Percentiles rank a stretch among this genome's conserved stretches.
Evolutionary conservation across 805 yeast genomes (phyloP).

Genomic region (Kodamaea lidongshanica): DNA sequence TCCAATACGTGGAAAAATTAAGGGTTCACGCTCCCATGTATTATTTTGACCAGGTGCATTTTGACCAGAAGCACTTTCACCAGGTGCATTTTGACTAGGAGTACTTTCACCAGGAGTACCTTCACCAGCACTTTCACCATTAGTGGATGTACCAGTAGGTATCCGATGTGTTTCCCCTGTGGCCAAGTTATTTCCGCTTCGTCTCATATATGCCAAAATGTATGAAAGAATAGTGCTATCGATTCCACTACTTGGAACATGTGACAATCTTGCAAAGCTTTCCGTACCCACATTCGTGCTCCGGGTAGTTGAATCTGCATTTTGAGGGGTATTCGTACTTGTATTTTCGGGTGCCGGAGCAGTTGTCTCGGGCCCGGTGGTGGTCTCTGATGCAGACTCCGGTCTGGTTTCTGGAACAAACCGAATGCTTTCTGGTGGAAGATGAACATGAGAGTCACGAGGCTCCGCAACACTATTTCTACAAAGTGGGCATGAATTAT

Average conservation of each 20-base stretch:
- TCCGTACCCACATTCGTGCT: slow-evolving; percentile 2
- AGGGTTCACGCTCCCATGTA: too few relatives aligned
- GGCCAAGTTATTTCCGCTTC: slow-evolving; percentile 7
- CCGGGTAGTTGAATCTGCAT: slow-evolving; percentile 5
- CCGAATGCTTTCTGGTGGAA: slow-evolving; percentile 6
- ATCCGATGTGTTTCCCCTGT: slow-evolving; percentile 3
- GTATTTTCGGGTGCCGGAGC: background rate
- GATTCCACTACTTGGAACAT: slow-evolving; percentile 5
- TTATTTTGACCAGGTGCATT: too few relatives aligned
- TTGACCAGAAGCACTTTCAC: too few relatives aligned
- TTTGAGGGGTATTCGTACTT: slow-evolving; percentile 8
- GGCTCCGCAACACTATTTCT: slow-evolving; percentile 44
- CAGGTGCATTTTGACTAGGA: too few relatives aligned
- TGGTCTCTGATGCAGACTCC: slow-evolving; percentile 9
- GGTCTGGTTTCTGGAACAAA: slow-evolving; percentile 9
- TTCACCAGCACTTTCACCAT: too few relatives aligned
- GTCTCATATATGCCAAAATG: slow-evolving; percentile 16
- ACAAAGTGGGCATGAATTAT: slow-evolving; percentile 83
- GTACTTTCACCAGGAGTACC: too few relatives aligned
- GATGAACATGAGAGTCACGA: slow-evolving; percentile 3
- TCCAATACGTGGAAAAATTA: too few relatives aligned
- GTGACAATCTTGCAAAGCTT: slow-evolving; percentile 1
- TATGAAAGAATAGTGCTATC: slow-evolving; percentile 13
- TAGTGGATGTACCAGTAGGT: too few relatives aligned
- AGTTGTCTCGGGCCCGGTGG: too few relatives aligned